A percentile compares a stretch with the other conserved stretches of the same genome.
These are phyloP conservation scores for Chytriomyces confervae DNA, from an alignment of 192 early-diverging fungal genomes.

Conservation along the genomic window DNA sequence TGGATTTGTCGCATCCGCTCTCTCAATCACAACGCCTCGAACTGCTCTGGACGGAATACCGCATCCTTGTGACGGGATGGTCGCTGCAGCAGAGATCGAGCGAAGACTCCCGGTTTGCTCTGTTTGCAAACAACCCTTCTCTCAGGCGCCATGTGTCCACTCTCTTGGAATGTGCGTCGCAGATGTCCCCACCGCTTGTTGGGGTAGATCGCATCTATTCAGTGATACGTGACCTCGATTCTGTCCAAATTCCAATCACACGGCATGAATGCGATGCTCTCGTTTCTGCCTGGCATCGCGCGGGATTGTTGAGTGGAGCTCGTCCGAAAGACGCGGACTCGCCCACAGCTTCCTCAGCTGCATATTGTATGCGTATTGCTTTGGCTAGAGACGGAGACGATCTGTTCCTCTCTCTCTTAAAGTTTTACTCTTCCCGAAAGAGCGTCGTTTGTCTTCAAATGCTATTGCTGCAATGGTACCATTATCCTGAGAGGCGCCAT, in stretches of 20 bases:
- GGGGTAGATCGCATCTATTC: background rate
- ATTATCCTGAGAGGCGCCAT: background rate
- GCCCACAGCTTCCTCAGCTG: too few species aligned
- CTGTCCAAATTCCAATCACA: background rate
- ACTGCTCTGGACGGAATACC: background rate
- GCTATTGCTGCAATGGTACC: background rate
- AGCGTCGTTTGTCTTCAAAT: background rate
- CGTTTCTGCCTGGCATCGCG: background rate
- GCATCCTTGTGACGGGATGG: background rate
- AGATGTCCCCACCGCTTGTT: background rate
- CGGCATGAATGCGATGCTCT: background rate
- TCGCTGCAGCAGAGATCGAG: background rate
- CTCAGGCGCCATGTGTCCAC: background rate
- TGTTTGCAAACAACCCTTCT: background rate
- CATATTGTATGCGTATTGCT: background rate
- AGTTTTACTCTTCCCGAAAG: background rate
- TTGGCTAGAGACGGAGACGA: background rate
- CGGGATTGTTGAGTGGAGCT: background rate
- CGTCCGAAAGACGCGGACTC: background rate
- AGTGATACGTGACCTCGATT: background rate
- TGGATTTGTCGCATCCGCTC: background rate
- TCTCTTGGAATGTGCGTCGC: background rate
- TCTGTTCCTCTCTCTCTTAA: background rate
- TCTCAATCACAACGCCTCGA: background rate
- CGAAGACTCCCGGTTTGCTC: background rate